Base-by-base conservation (phyloP, 1,284 basidiomycete species). In the Rugosomyces carneus region DNA sequence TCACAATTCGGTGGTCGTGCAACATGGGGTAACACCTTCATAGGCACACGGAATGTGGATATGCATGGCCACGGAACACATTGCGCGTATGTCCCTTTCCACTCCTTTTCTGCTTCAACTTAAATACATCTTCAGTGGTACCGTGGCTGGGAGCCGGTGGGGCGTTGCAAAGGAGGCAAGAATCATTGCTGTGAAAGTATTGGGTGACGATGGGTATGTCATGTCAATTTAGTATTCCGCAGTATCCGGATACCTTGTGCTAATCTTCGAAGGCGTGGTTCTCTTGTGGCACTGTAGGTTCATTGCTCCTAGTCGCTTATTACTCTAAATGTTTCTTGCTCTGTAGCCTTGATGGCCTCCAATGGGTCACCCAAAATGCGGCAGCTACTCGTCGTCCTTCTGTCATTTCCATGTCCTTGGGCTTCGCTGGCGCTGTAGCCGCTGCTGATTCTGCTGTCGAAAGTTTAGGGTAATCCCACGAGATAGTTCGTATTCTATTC, bases 1-100 rank as follows among this genome's bases (percentile, higher is more conserved):
- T 49, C 48, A 51, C 78, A 87, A 60, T 84, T 90, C 57, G 76
- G 80, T 57, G 82, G 83, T 20, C 80, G 86, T 48, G 86, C 85
- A 49, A 55, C 52, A 50, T 84, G 81, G 81, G 82, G 81, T 43
- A 75, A 73, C 55, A 82, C 78, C 13, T 69, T 68, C 43, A 63
- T 3, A 5, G 56, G 51, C 5, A 57, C 59, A 18, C 42, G 48
- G 44, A 54, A 18, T 32, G 68, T 67, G 13, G 83, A 88, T 65
- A 72, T 74, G 50, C 80, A 87, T 58, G 70, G 71, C 24, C 72
- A 72, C 48, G 52, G 52, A n/a, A 53, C 52, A 3, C 53, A 54
- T 11, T 37, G 39, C 32, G 37, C 40, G 48, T 50, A 41, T 29
- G 44, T 46, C 0, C 4, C 18, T 13, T 26, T n/a, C 1, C 5